Evolutionary conservation across 2,329 filamentous ascomycete genomes (phyloP).

Genomic region (Lecanicillium sp.): DNA sequence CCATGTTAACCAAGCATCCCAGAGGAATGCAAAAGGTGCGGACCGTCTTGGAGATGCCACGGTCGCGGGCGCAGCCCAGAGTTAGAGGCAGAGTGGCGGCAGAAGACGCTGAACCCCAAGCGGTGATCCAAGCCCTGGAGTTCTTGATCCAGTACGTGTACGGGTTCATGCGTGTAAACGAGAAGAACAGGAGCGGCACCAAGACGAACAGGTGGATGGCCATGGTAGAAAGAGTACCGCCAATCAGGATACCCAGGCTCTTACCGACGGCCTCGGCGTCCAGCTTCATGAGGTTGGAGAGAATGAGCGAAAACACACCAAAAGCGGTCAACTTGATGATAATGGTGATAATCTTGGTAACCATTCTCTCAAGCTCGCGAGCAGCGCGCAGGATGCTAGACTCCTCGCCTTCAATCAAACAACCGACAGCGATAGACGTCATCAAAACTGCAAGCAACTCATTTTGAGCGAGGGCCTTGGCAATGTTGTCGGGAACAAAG

Average conservation of each 20-base stretch:
- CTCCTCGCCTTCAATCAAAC: constrained; percentile 28
- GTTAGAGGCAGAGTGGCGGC: constrained; percentile 44
- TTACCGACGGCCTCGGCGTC: constrained; percentile 36
- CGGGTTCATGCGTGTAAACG: constrained; percentile 34
- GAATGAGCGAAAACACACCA: constrained; percentile 45
- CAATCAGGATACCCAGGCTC: constrained; percentile 43
- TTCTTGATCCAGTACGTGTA: constrained; percentile 38
- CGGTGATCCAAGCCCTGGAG: constrained; percentile 44
- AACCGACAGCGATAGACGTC: constrained; percentile 36
- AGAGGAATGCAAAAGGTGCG: constrained; percentile 38
- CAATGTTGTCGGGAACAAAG: constrained; percentile 39
- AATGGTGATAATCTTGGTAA: constrained; percentile 36
- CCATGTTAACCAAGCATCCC: constrained; percentile 42
- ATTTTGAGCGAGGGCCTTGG: constrained; percentile 36
- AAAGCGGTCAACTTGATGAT: constrained; percentile 41
- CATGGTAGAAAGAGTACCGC: constrained; percentile 36
- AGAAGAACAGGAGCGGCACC: constrained; percentile 33
- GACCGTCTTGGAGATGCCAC: constrained; percentile 32
- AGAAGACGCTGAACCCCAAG: constrained; percentile 44
- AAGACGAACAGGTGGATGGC: constrained; percentile 37
- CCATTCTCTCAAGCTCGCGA: constrained; percentile 38
- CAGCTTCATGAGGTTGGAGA: constrained; percentile 41
- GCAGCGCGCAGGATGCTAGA: constrained; percentile 32
- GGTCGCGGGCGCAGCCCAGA: constrained; percentile 29
- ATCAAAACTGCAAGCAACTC: constrained; percentile 38